Base-by-base conservation (phyloP, 805 yeast genomes). In the Kuraishia piskuri region DNA sequence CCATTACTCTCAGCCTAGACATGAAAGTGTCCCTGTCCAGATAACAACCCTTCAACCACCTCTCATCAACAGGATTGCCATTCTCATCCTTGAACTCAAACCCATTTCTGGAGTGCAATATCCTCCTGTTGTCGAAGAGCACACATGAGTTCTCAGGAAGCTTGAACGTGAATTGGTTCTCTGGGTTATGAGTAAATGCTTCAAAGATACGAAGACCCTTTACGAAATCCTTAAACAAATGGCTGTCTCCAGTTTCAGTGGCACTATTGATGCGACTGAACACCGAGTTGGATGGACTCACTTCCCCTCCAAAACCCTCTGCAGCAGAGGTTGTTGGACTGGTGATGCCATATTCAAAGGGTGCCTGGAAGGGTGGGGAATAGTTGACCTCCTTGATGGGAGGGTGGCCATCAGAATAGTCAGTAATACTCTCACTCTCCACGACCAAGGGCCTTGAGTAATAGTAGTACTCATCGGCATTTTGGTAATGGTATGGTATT, bases 321-420 rank as follows among this genome's bases (percentile, higher is more conserved):
- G 47, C 47, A 20, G 47, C 47, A 19, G 49, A 23, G 19, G 49
- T 22, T 20, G 58, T 52, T 31, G 69, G 67, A 14, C 67, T 68
- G 19, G 74, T 72, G n/a, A 79, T 75, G 20, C 82, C 83, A 53
- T 68, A 68, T 57, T 85, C 89, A 54, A 82, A 79, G 1, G 92
- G 92, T 0, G 88, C 92, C 62, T 87, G 95, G 70, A 85, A 86
- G 10, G 91, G 92, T 2, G 95, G 94, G 0, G 92, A 82, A 65
- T 86, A 87, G 62, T 84, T 85, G 20, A 86, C 78, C 52, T 78
- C 83, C 58, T 76, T 77, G 57, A 85, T 78, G 40, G 61, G 62
- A 52, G 59, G 68, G 1, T 57, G 57, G 5, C 62, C 65, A 12
- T 59, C 40, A 17, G 17, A 56, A 53, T 2, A 55, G 46, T 58